These are phyloP conservation scores for Kingdonia uniflora DNA, from an alignment of 164 flowering plant species.

Conservation along the genomic window DNA sequence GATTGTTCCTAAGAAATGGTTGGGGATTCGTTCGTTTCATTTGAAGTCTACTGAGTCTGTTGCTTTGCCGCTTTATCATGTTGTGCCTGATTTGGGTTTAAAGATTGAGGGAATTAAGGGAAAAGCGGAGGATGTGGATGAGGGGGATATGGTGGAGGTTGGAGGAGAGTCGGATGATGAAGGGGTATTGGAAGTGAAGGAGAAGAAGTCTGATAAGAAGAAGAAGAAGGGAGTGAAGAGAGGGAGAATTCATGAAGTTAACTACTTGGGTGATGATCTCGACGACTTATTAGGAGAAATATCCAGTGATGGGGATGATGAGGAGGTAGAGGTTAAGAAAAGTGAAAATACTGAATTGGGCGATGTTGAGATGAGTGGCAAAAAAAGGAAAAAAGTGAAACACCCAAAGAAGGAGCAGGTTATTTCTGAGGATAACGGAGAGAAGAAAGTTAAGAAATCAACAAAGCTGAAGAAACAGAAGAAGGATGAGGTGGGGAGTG, in stretches of 20 bases:
- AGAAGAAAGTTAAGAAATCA: slow-evolving; percentile 3
- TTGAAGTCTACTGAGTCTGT: slow-evolving; percentile 59
- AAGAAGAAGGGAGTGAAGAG: slow-evolving; percentile 29
- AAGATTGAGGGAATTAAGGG: slow-evolving; percentile 40
- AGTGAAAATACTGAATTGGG: slow-evolving; percentile 13
- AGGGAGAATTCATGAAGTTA: slow-evolving; percentile 53
- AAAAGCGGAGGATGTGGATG: slow-evolving; percentile 10
- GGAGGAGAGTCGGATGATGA: slow-evolving; percentile 1
- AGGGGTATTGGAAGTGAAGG: slow-evolving; percentile 7
- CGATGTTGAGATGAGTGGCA: slow-evolving; percentile 8
- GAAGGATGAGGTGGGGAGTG: slow-evolving; percentile 1
- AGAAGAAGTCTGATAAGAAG: slow-evolving; percentile 18
- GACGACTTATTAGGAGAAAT: slow-evolving; percentile 11
- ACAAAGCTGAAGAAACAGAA: neutral
- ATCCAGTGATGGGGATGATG: slow-evolving; percentile 11
- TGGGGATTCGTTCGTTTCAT: slow-evolving; percentile 54
- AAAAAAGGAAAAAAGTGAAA: slow-evolving; percentile 22
- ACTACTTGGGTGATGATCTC: slow-evolving; percentile 35
- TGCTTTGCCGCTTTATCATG: slow-evolving; percentile 72
- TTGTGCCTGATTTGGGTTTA: slow-evolving; percentile 55
- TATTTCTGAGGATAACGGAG: slow-evolving; percentile 7
- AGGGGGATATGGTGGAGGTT: neutral
- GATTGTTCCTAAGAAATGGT: slow-evolving; percentile 66
- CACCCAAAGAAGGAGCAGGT: neutral
- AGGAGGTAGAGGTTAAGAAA: slow-evolving; percentile 4